Evolutionary conservation across 2,329 filamentous ascomycete genomes (phyloP), one percentile per base, ranked within the genome.

Genomic region (Botryosphaeria dothidea): DNA sequence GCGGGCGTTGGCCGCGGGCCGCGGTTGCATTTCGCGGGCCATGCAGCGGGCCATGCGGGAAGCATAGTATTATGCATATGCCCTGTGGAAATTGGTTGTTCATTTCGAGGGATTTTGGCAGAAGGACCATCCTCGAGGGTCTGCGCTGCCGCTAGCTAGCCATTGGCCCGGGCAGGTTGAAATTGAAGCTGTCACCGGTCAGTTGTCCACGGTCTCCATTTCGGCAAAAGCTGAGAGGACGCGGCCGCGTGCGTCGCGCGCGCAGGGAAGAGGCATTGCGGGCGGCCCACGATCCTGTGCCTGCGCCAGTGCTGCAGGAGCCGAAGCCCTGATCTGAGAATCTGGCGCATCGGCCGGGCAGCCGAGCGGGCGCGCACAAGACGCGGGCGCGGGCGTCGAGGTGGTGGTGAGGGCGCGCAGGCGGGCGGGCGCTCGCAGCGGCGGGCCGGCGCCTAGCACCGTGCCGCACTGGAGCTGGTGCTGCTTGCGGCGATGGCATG

Each of bases 1-100:
- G 51, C n/a, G n/a, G 51, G 17, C 21, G 51, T 54, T 57, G 54
- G 54, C 49, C 29, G 49, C 29, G 49, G 49, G 17, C 49, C 29
- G 49, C 27, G 56, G 38, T 29, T 23, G 41, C 41, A 23, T 21
- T 43, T 36, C n/a, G 56, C 56, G 41, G 56, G 56, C 38, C 56
- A 60, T 46, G 25, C 41, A 34, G 56, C 41, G 56, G 56, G 56
- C 56, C 56, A 60, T 60, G 56, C 56, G 56, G 38, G 38, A 43
- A 58, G 56, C 38, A 46, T 46, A 46, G 56, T 46, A 46, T 48
- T 60, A 60, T 60, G 56, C 56, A 60, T 46, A 31, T 41, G 56
- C 56, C 56, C 41, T 60, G 56, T 60, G 56, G 56, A 60, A 60
- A 60, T 60, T 60, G 41, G 56, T 46, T 60, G 27, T 60, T 60